A percentile compares a stretch with the other conserved stretches of the same genome.
These are phyloP conservation scores for Saccharomyces uvarum DNA, from an alignment of 1,139 yeast species.

Conservation along the genomic window DNA sequence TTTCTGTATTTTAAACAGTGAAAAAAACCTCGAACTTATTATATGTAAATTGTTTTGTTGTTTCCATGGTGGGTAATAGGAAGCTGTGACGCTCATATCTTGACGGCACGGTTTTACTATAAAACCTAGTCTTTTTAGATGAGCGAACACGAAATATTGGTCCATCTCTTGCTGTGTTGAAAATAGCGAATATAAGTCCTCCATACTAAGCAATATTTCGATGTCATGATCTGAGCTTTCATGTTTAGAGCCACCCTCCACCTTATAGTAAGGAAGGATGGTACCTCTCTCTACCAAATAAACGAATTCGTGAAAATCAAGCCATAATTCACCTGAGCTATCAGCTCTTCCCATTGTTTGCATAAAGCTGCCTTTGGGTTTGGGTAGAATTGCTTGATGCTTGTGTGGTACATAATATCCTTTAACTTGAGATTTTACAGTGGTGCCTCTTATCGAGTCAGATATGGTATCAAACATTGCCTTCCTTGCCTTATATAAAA, in stretches of 20 bases:
- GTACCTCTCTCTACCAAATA: slow-evolving; percentile 83
- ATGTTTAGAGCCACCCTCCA: slow-evolving; percentile 19
- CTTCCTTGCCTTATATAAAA: slow-evolving; percentile 48
- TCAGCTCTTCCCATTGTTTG: slow-evolving; percentile 64
- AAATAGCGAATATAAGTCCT: slow-evolving; percentile 55
- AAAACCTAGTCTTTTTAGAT: slow-evolving; percentile 74
- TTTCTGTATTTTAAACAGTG: slow-evolving; percentile 20
- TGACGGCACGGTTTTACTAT: slow-evolving; percentile 37
- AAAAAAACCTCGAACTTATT: slow-evolving; percentile 11
- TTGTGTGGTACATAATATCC: slow-evolving; percentile 42
- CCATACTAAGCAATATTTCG: slow-evolving; percentile 49
- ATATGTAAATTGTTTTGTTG: slow-evolving; percentile 12
- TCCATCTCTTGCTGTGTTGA: slow-evolving; percentile 43
- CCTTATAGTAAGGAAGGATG: slow-evolving; percentile 43
- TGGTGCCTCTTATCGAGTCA: slow-evolving; percentile 49
- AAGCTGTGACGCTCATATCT: slow-evolving; percentile 8
- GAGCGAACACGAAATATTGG: slow-evolving; percentile 60
- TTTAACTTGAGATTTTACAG: slow-evolving; percentile 41
- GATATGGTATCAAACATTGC: slow-evolving; percentile 69
- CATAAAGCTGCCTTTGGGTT: slow-evolving; percentile 66
- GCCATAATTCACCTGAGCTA: slow-evolving; percentile 40
- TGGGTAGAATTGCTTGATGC: slow-evolving; percentile 42
- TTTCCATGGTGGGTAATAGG: slow-evolving; percentile 13
- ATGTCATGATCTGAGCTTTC: slow-evolving; percentile 30
- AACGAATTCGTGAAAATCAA: slow-evolving; percentile 60